These are phyloP conservation scores for Tolypocladium paradoxum DNA, from an alignment of 2,329 filamentous ascomycete species.

Conservation along the genomic window DNA sequence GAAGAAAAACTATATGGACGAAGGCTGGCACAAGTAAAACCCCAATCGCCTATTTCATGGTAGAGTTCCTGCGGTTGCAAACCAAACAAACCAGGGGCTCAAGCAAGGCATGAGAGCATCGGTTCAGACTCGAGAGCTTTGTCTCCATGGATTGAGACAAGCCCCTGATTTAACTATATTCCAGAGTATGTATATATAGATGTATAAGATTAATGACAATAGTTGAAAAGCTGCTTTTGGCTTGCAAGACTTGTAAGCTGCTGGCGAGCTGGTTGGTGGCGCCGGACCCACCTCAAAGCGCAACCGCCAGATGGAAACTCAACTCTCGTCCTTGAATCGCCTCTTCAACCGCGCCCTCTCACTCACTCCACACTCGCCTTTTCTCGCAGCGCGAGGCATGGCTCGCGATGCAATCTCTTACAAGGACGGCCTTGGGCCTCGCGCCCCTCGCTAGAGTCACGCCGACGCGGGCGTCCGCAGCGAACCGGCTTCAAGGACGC, in stretches of 20 bases:
- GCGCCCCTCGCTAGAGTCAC: neutral
- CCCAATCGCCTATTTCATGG: too few species aligned
- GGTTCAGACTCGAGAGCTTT: too few species aligned
- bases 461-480: neutral
- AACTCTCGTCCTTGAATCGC: neutral
- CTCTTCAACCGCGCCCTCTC: neutral
- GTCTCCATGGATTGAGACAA: too few species aligned
- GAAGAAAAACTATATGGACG: neutral
- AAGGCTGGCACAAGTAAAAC: neutral
- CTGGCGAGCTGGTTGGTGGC: neutral
- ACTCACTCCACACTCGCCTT: neutral
- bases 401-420: conserved; percentile 2
- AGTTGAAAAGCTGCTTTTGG: too few species aligned
- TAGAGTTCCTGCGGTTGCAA: neutral
- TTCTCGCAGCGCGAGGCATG: neutral
- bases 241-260: too few species aligned
- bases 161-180: too few species aligned
- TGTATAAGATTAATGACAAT: too few species aligned
- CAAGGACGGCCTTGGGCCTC: neutral
- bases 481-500: neutral
- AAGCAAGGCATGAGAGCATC: neutral
- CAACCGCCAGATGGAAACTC: neutral
- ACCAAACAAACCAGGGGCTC: neutral
- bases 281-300: neutral
- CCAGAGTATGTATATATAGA: too few species aligned